phyloP scores from a whole-genome alignment of 2,329 filamentous ascomycete genomes.

The Penicillium sp. region DNA sequence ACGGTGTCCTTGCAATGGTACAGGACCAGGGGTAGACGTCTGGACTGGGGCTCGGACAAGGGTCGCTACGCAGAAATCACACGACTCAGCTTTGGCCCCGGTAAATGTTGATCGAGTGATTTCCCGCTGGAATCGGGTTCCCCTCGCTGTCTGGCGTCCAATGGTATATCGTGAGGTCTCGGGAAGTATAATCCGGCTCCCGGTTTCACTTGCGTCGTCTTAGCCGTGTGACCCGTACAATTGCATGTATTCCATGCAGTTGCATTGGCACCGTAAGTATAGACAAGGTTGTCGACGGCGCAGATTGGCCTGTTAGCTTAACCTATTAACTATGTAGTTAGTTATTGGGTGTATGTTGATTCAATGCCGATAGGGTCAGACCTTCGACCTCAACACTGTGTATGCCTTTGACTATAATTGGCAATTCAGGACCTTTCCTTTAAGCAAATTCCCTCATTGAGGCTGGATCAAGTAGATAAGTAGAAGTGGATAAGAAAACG shows the following conservation, averaged over 20 bases:
- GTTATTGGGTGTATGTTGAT: no score
- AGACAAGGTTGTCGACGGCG: no score
- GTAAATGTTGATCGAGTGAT: neutral
- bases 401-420: neutral
- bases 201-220: neutral
- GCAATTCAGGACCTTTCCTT: neutral
- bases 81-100: neutral
- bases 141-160: neutral
- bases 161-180: neutral
- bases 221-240: neutral
- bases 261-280: no score
- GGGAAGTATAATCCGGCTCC: constrained; percentile 15
- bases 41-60: no score
- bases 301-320: no score
- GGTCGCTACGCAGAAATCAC: neutral
- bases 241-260: neutral
- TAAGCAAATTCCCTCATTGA: neutral
- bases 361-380: neutral
- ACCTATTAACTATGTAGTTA: no score
- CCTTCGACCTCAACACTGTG: neutral
- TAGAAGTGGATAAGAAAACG: neutral
- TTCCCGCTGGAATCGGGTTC: neutral
- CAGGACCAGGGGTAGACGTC: neutral
- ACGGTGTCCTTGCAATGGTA: neutral
- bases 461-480: neutral